These are phyloP conservation scores for Penicillium polonicum DNA, from an alignment of 2,329 filamentous ascomycete species.

Conservation along the genomic window DNA sequence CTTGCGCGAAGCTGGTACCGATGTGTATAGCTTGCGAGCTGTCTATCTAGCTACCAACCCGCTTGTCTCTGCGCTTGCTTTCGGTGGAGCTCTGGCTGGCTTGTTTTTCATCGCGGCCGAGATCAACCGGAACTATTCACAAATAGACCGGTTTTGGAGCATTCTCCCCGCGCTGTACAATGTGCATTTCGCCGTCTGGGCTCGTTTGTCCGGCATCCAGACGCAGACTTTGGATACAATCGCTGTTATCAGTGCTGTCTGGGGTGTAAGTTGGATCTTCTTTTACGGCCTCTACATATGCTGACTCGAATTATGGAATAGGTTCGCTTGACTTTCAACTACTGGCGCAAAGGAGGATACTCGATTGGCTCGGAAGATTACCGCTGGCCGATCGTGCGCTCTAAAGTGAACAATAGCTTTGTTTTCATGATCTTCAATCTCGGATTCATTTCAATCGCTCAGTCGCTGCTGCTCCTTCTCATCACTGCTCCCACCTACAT, in stretches of 20 bases:
- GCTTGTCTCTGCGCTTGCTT: conserved; percentile 69
- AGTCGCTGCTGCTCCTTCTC: conserved; percentile 76
- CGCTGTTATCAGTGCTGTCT: conserved; percentile 67
- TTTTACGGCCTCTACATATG: not conserved
- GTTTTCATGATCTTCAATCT: conserved; percentile 84
- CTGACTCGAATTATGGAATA: conserved; percentile 36
- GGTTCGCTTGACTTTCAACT: conserved; percentile 88
- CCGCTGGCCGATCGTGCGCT: conserved; percentile 77
- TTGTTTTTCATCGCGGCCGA: conserved; percentile 76
- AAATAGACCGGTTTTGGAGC: conserved; percentile 91
- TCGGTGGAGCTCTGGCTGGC: conserved; percentile 68
- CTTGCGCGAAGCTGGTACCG: conserved; percentile 59
- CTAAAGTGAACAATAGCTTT: conserved; percentile 66
- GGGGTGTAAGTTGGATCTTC: conserved; percentile 64
- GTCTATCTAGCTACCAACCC: conserved; percentile 87
- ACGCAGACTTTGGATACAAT: conserved; percentile 71
- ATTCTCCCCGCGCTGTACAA: conserved; percentile 85
- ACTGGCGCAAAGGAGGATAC: conserved; percentile 94
- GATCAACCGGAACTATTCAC: conserved; percentile 91
- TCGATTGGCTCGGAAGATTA: conserved; percentile 89
- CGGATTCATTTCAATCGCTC: conserved; percentile 80
- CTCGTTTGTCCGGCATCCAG: conserved; percentile 69
- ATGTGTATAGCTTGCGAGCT: conserved; percentile 61
- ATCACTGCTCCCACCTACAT: conserved; percentile 81
- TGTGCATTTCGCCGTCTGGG: conserved; percentile 80